Conservation (phyloP, 169 alveolate species). For the Plasmodium gaboni region DNA sequence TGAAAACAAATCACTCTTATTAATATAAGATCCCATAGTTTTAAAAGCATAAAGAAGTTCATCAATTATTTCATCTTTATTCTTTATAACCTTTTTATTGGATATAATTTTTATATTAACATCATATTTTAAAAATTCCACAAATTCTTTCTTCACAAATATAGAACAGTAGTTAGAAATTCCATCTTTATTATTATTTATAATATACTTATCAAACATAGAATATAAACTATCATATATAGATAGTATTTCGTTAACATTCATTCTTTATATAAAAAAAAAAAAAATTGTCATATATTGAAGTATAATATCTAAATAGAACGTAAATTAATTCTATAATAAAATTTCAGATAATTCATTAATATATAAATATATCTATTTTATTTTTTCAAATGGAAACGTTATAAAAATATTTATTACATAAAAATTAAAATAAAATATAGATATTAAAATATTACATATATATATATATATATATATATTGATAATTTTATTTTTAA, state of each 20-base stretch:
- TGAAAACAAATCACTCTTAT: slow-evolving; percentile 27
- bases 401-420: too few relatives aligned
- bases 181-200: slow-evolving; percentile 10
- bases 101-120: not conserved
- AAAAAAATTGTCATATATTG: too few relatives aligned
- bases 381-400: too few relatives aligned
- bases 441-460: too few relatives aligned
- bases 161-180: slow-evolving; percentile 9
- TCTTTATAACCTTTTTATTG: not conserved
- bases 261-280: not conserved
- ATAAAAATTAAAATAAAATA: too few relatives aligned
- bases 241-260: not conserved
- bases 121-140: slow-evolving; percentile 7
- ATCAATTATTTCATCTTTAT: slow-evolving; percentile 55
- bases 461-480: too few relatives aligned
- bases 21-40: slow-evolving; percentile 19
- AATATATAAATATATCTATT: too few relatives aligned
- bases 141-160: slow-evolving; percentile 34
- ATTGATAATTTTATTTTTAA: too few relatives aligned
- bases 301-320: too few relatives aligned
- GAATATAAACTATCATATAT: slow-evolving; percentile 32
- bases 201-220: slow-evolving; percentile 37
- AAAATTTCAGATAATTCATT: too few relatives aligned
- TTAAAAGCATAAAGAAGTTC: slow-evolving; percentile 50
- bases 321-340: too few relatives aligned